A percentile compares a stretch with the other conserved stretches of the same genome.
phyloP scores from a whole-genome alignment of 441 rosid genomes.

The Flueggea neowawraea region DNA sequence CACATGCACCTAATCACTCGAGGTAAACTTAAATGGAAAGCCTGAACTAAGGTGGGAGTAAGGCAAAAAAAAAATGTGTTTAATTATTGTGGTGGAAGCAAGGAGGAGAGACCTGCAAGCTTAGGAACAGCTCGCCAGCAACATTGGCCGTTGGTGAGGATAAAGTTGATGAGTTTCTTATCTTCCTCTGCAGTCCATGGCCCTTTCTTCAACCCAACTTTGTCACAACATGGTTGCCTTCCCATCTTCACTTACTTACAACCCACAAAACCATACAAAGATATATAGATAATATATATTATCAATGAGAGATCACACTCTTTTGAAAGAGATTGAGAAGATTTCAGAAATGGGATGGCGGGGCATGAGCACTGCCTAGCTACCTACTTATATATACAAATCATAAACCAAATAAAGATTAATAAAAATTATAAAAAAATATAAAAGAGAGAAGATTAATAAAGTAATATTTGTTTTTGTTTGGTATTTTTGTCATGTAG shows the following conservation, averaged over 20 bases:
- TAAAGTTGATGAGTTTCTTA: constrained; percentile 84
- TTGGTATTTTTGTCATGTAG: too few species aligned
- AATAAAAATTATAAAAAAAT: background rate
- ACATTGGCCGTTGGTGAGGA: constrained; percentile 93
- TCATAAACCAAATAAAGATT: background rate
- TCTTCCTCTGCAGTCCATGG: constrained; percentile 98
- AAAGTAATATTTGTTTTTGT: too few species aligned
- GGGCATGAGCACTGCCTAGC: constrained; percentile 1
- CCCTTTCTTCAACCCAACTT: constrained; percentile 95
- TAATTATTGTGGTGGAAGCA: background rate
- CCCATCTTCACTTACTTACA: constrained; percentile 47
- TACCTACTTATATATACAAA: constrained; percentile 13
- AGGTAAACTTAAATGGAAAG: too few species aligned
- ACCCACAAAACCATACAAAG: constrained; percentile 1
- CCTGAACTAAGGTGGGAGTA: too few species aligned
- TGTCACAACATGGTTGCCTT: constrained; percentile 94
- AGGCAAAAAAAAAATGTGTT: background rate
- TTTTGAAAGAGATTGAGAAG: constrained; percentile 1
- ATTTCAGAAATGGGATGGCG: background rate
- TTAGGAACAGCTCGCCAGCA: constrained; percentile 98
- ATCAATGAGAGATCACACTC: background rate
- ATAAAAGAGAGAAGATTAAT: too few species aligned
- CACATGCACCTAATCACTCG: too few species aligned
- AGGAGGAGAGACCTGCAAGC: constrained; percentile 63
- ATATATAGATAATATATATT: too few species aligned